Evolutionary conservation across 345 rosid genomes (phyloP).

Genomic region (Eucalyptus melliodora): DNA sequence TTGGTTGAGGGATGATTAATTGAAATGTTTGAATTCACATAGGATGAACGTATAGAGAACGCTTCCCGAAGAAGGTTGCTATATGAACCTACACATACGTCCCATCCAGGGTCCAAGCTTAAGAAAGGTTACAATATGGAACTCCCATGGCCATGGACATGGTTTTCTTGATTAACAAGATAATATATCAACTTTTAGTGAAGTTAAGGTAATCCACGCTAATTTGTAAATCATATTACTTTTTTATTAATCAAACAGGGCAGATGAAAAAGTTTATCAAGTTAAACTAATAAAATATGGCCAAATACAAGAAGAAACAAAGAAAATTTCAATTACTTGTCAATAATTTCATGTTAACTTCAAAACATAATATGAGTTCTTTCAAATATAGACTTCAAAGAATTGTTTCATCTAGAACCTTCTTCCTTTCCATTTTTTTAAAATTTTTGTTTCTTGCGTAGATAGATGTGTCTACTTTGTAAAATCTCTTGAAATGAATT

Average conservation of each 20-base stretch:
- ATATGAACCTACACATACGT: not conserved
- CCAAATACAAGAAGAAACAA: not conserved
- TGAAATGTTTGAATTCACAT: no score
- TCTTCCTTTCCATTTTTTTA: no score
- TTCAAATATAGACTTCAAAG: not conserved
- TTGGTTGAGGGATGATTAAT: not conserved
- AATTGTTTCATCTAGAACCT: not conserved
- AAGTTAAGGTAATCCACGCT: not conserved
- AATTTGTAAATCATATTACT: not conserved
- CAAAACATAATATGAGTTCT: not conserved
- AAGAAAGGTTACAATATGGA: not conserved
- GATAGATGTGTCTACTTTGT: not conserved
- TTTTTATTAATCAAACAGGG: not conserved
- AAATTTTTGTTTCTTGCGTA: no score
- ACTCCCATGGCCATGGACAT: not conserved
- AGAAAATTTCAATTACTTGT: not conserved
- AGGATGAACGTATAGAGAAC: no score
- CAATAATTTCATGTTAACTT: not conserved
- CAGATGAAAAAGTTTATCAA: not conserved
- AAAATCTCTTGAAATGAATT: not conserved
- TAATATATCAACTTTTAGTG: not conserved
- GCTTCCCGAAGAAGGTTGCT: not conserved
- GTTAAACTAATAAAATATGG: not conserved
- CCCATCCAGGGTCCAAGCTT: not conserved
- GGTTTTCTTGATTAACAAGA: not conserved